Evolutionary conservation across 2,329 filamentous ascomycete species (phyloP).

Genomic region (Pseudopyricularia javanii): DNA sequence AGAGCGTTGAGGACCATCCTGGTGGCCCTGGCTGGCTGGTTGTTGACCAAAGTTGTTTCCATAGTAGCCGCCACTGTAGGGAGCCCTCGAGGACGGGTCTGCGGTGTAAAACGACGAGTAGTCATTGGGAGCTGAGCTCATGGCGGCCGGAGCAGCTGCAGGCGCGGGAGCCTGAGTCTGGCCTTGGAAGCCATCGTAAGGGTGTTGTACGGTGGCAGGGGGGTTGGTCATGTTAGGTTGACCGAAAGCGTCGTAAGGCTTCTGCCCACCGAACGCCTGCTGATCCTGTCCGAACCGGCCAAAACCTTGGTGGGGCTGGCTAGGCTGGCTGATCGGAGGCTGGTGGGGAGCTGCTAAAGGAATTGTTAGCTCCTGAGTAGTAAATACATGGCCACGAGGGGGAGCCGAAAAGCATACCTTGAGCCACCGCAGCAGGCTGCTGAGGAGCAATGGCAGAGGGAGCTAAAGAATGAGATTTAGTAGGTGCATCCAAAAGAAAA

Average conservation of each 20-base stretch:
- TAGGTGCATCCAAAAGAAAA: not conserved
- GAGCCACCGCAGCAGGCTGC: constrained; percentile 21
- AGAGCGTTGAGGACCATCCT: constrained; percentile 67
- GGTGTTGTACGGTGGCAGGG: constrained; percentile 29
- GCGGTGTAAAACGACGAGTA: constrained; percentile 80
- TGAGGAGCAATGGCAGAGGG: constrained; percentile 12
- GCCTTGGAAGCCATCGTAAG: constrained; percentile 48
- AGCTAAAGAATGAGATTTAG: constrained; percentile 13
- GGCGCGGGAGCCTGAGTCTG: constrained; percentile 43
- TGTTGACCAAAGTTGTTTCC: constrained; percentile 49
- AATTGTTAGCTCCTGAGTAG: constrained; percentile 8
- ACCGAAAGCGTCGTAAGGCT: constrained; percentile 77
- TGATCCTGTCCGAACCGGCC: constrained; percentile 57
- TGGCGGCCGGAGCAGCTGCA: constrained; percentile 40
- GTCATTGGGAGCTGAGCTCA: constrained; percentile 65
- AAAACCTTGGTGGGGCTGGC: constrained; percentile 42
- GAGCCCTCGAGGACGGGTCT: constrained; percentile 58
- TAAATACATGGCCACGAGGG: constrained; percentile 21
- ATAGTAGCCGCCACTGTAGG: constrained; percentile 65
- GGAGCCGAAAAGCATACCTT: constrained; percentile 21
- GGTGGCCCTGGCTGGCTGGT: constrained; percentile 49
- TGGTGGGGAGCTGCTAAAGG: constrained; percentile 25
- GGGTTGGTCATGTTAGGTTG: constrained; percentile 51
- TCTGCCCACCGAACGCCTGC: constrained; percentile 55
- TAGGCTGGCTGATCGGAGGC: constrained; percentile 26